Evolutionary conservation across 148 eudicot species (phyloP).

Genomic region (Cornus suecica): DNA sequence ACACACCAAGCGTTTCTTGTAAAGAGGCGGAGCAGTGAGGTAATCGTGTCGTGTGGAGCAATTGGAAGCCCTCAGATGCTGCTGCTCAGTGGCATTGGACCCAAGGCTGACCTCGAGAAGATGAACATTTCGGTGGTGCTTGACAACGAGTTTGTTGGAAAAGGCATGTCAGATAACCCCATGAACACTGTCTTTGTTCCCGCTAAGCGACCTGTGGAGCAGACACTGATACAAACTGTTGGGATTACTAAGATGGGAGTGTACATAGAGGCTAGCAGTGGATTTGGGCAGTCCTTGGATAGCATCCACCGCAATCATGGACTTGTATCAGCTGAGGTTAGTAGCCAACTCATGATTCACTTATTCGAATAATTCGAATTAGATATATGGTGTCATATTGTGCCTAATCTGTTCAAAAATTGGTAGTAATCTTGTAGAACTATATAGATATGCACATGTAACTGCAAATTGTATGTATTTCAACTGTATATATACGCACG

Average conservation of each 20-base stretch:
- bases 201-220: conserved; percentile 44
- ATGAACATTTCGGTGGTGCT: conserved; percentile 61
- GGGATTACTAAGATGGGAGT: conserved; percentile 87
- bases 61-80: conserved; percentile 91
- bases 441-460: not conserved
- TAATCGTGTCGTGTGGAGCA: conserved; percentile 76
- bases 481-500: not conserved
- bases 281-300: conserved; percentile 68
- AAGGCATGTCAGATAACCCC: conserved; percentile 85
- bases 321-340: conserved; percentile 82
- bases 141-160: conserved; percentile 71
- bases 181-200: conserved; percentile 75
- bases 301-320: conserved; percentile 82
- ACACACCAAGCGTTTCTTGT: conserved; percentile 54
- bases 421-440: not conserved
- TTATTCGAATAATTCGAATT: not conserved
- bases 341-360: conserved; percentile 1
- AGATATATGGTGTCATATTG: not conserved
- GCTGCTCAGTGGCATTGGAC: conserved; percentile 89
- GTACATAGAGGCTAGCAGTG: conserved; percentile 90
- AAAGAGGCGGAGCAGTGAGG: conserved; percentile 50
- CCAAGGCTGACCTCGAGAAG: conserved; percentile 55
- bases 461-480: not conserved
- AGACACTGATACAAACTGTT: conserved; percentile 79
- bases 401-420: not conserved